Evolutionary conservation across 371 early-diverging fungal species (phyloP), one percentile per base, ranked within the genome.

Genomic region (Apophysomyces trapeziformis): DNA sequence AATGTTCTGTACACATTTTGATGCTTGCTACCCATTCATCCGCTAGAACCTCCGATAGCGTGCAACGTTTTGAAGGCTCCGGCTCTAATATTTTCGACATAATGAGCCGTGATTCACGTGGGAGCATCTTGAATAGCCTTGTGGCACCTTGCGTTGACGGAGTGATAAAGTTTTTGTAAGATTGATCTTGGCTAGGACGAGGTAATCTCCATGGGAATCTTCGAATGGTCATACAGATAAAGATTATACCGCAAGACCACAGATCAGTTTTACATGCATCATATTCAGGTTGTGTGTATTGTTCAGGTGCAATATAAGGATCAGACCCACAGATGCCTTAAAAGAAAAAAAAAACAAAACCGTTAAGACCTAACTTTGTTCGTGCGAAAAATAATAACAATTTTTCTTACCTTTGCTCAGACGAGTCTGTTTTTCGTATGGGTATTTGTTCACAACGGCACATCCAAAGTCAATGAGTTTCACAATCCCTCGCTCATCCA

Each of bases 391-490:
- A 26, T 26, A 26, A 26, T 26, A 26, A 2, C 2, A 26, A 26
- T 26, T 35, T 9, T 11, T 3, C 7, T 50, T 68, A 38, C 68
- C 68, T 60, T 68, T 68, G 57, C 64, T 63, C 7, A 35, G 1
- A 12, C 59, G 61, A 13, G 43, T 41, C 36, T 69, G 54, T 8
- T 74, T 70, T 58, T 84, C 85, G 71, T 89, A 91, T 4, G 90
- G 88, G 43, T 86, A 81, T 58, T 87, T 81, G 70, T 82, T 90
- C 37, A 93, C 92, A n/a, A 87, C 85, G 14, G 94, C 89, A 56
- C 89, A 91, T 14, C 97, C 96, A 85, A 96, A 96, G 72, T 97
- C 97, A 38, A 92, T 91, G 41, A 96, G 85, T 73, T 96, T 95
- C 66, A 95, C 76, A n/a, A 86, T 82, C 14, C 90, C 87, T 4